phyloP scores from a whole-genome alignment of 208 protist species.

The Trypanosoma rangeli region DNA sequence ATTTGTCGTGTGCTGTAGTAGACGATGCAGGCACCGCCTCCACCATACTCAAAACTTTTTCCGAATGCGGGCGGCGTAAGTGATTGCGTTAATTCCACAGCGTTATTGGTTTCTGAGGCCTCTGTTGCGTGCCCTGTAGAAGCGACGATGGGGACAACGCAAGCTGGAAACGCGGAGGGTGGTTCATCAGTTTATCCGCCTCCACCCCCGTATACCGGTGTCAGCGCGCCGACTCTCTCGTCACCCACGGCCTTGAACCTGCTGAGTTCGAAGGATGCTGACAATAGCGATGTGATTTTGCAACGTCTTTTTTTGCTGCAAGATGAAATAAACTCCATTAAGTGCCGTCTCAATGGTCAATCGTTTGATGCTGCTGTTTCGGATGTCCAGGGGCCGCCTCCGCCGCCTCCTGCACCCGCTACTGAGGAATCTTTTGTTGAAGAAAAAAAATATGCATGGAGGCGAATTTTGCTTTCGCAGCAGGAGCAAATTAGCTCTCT shows the following conservation, averaged over 20 bases:
- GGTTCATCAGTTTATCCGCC: not conserved
- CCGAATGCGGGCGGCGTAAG: not conserved
- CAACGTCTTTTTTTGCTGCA: not conserved
- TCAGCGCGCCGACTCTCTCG: not conserved
- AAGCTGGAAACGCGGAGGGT: not conserved
- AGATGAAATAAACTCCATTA: not conserved
- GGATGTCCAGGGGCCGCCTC: not conserved
- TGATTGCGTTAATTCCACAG: not conserved
- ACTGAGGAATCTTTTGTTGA: not conserved
- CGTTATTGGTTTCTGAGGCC: not conserved
- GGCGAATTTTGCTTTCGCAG: slow-evolving; percentile 12
- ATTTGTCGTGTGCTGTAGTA: not conserved
- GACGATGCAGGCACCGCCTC: slow-evolving; percentile 5
- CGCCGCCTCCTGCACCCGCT: not conserved
- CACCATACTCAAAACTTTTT: not conserved
- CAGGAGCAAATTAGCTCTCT: slow-evolving; percentile 7
- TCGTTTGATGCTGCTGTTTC: not conserved
- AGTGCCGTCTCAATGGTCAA: not conserved
- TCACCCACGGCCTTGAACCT: not conserved
- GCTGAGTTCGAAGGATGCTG: not conserved
- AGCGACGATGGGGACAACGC: not conserved
- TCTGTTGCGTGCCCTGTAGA: not conserved
- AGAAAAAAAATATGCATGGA: not conserved
- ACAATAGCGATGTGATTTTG: not conserved
- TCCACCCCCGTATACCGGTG: not conserved